Conservation (phyloP, 1,139 yeast genomes). For the Kazachstania sp. region DNA sequence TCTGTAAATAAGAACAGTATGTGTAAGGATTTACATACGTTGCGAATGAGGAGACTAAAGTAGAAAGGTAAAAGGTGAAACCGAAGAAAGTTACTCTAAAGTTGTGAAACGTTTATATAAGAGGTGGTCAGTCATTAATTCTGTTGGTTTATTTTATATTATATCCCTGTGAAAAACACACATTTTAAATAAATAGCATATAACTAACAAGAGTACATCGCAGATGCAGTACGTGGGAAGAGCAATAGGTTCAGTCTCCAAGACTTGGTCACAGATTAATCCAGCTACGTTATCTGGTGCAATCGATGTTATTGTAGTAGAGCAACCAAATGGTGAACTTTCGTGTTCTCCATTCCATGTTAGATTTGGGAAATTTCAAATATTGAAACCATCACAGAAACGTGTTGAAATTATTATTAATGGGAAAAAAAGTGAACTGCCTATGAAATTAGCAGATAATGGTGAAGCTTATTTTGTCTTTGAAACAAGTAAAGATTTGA, state of each 20-base stretch:
- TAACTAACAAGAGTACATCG: too few species aligned
- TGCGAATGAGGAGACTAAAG: too few species aligned
- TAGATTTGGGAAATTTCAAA: slow-evolving; percentile 87
- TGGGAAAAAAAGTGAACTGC: slow-evolving; percentile 70
- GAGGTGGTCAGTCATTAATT: too few species aligned
- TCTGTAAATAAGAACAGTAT: too few species aligned
- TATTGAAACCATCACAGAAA: slow-evolving; percentile 91
- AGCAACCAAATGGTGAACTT: slow-evolving; percentile 73
- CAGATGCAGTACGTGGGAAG: slow-evolving; percentile 92
- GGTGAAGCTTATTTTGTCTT: slow-evolving; percentile 98
- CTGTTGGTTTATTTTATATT: too few species aligned
- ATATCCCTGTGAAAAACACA: too few species aligned
- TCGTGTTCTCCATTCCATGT: slow-evolving; percentile 96
- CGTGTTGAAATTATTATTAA: slow-evolving; percentile 84
- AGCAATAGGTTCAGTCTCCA: slow-evolving; percentile 89
- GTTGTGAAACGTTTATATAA: too few species aligned
- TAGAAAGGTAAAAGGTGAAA: too few species aligned
- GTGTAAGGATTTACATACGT: too few species aligned
- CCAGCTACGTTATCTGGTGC: slow-evolving; percentile 97
- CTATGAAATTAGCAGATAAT: slow-evolving; percentile 95
- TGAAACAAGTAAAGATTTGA: slow-evolving; percentile 55
- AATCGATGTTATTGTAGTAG: slow-evolving; percentile 90
- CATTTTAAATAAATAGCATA: too few species aligned
- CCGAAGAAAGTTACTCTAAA: too few species aligned
- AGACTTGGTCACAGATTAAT: slow-evolving; percentile 93